Conservation (phyloP, 768 basidiomycete genomes). For the Termitomyces heimii region DNA sequence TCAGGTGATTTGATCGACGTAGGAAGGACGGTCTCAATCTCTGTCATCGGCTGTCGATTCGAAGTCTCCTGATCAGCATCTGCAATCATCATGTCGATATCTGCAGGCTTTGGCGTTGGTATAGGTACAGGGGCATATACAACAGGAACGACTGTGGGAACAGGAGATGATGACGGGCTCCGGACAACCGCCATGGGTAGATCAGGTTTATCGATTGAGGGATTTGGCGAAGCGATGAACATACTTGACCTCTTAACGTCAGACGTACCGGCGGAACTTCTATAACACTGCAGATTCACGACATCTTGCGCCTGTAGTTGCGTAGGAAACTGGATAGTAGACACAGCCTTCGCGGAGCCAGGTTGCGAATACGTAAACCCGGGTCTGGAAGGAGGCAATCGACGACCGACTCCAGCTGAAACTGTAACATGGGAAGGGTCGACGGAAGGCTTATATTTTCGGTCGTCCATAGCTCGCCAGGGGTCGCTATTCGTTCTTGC, state of each 20-base stretch:
- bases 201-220: conserved; percentile 4
- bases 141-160: conserved; percentile 5
- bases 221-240: conserved; percentile 9
- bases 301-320: conserved; percentile 11
- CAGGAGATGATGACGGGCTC: conserved; percentile 1
- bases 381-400: conserved; percentile 27
- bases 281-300: conserved; percentile 11
- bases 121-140: conserved; percentile 9
- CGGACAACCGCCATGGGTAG: conserved; percentile 8
- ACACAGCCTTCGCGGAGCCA: conserved; percentile 6
- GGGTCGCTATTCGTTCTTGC: conserved; percentile 15
- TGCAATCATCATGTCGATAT: conserved; percentile 3
- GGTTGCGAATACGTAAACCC: conserved; percentile 30
- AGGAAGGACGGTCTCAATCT: background rate
- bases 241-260: conserved; percentile 17
- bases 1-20: background rate
- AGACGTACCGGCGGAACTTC: background rate
- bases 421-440: conserved; percentile 18
- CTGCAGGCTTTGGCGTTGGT: conserved; percentile 1
- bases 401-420: conserved; percentile 17
- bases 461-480: conserved; percentile 13
- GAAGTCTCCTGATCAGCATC: background rate
- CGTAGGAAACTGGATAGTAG: conserved; percentile 14
- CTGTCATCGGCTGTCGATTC: background rate
- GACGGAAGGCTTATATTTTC: conserved; percentile 4